Evolutionary conservation across 352 stramenopile genomes (phyloP).

Genomic region (Pythium volutum): DNA sequence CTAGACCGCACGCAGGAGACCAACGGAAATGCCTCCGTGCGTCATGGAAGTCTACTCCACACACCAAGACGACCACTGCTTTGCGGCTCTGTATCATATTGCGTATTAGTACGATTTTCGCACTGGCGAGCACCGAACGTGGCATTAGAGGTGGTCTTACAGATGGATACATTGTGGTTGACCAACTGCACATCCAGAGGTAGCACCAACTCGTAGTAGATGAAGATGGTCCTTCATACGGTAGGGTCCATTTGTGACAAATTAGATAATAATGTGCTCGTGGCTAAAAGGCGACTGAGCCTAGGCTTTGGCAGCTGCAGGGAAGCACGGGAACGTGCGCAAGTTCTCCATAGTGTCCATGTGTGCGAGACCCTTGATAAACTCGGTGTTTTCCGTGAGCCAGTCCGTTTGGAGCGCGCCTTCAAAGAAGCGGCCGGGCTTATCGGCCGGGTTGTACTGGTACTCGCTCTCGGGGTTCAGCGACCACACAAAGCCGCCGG

Average conservation of each 20-base stretch:
- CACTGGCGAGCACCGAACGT: too few species aligned
- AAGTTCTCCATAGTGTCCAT: constrained; percentile 58
- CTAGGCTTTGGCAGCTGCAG: constrained; percentile 7
- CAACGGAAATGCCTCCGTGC: too few species aligned
- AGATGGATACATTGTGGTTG: too few species aligned
- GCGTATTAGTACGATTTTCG: too few species aligned
- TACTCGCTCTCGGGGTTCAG: constrained; percentile 72
- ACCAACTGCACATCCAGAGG: too few species aligned
- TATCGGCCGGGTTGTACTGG: constrained; percentile 53
- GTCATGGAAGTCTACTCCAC: too few species aligned
- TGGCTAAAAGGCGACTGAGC: too few species aligned
- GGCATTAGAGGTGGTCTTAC: too few species aligned
- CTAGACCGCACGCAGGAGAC: too few species aligned
- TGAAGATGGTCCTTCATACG: not conserved
- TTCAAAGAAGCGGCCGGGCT: constrained; percentile 41
- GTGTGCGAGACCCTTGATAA: constrained; percentile 35
- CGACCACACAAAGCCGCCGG: constrained; percentile 70
- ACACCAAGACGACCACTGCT: too few species aligned
- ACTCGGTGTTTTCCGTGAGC: constrained; percentile 49
- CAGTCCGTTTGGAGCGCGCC: constrained; percentile 55
- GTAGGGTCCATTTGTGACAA: not conserved
- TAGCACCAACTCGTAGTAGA: too few species aligned
- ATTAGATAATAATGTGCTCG: constrained; percentile 12
- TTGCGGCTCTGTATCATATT: too few species aligned
- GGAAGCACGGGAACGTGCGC: constrained; percentile 54